A percentile compares a stretch with the other conserved stretches of the same genome.
Evolutionary conservation across 2,329 filamentous ascomycete species (phyloP).

Genomic region (Pseudogymnoascus sp.): DNA sequence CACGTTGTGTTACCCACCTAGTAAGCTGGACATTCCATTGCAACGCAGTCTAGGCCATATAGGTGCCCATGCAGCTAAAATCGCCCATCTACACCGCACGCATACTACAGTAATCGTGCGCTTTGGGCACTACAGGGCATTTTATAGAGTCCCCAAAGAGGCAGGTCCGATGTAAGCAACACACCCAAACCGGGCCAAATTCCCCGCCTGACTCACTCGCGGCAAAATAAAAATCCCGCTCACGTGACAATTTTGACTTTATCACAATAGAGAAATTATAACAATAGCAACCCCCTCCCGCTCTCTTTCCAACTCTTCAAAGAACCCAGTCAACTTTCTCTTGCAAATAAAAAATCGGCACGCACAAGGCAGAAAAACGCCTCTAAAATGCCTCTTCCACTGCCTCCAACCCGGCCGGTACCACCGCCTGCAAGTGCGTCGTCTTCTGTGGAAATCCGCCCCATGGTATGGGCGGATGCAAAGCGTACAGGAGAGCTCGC

Average conservation of each 20-base stretch:
- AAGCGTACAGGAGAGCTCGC: conserved; percentile 15
- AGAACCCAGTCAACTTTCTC: not conserved
- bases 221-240: not conserved
- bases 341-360: not conserved
- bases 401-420: not conserved
- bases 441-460: not conserved
- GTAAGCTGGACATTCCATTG: not conserved
- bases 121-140: not conserved
- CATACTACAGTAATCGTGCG: not conserved
- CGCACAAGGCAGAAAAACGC: not conserved
- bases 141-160: not conserved
- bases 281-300: not conserved
- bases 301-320: not conserved
- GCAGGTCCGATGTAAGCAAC: not conserved
- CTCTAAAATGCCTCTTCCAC: not conserved
- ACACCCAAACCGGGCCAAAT: not conserved
- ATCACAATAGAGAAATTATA: not conserved
- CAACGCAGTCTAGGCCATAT: not conserved
- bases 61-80: not conserved
- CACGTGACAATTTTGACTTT: not conserved
- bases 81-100: not conserved
- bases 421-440: not conserved
- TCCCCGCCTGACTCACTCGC: not conserved
- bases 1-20: not conserved
- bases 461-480: not conserved